Percentiles rank a stretch among this genome's conserved stretches.
Conservation (phyloP, 768 basidiomycete species). For the Mycena epipterygia region DNA sequence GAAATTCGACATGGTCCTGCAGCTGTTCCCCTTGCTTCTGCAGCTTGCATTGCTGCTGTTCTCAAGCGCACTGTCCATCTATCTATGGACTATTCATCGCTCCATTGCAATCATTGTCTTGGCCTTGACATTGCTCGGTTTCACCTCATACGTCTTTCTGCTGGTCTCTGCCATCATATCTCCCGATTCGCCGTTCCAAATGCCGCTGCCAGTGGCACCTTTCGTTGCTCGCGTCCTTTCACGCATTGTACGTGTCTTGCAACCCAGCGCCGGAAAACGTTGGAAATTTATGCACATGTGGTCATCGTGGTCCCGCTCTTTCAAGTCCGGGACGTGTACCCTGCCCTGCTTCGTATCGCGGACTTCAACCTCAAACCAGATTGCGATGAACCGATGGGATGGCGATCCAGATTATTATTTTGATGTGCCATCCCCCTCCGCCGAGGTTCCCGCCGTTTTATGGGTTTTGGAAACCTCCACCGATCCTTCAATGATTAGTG, state of each 20-base stretch:
- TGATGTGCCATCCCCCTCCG: background rate
- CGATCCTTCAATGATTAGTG: no score
- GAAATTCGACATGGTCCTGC: background rate
- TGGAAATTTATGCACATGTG: no score
- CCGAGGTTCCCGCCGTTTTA: background rate
- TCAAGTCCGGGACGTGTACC: background rate
- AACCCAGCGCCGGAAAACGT: no score
- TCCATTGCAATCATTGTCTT: background rate
- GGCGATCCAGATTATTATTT: background rate
- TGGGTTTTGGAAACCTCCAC: no score
- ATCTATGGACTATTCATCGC: background rate
- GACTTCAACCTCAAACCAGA: no score
- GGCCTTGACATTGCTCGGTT: background rate
- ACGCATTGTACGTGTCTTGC: background rate
- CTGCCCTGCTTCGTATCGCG: background rate
- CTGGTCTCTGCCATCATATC: background rate
- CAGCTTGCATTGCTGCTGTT: background rate
- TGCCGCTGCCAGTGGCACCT: no score
- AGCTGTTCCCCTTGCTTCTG: background rate
- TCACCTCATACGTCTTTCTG: background rate
- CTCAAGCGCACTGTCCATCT: background rate
- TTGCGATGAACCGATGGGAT: background rate
- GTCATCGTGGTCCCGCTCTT: background rate
- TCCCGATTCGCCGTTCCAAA: background rate
- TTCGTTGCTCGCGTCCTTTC: background rate